Base-by-base conservation (phyloP, 2,329 filamentous ascomycete species). In the Penicillium sp. region DNA sequence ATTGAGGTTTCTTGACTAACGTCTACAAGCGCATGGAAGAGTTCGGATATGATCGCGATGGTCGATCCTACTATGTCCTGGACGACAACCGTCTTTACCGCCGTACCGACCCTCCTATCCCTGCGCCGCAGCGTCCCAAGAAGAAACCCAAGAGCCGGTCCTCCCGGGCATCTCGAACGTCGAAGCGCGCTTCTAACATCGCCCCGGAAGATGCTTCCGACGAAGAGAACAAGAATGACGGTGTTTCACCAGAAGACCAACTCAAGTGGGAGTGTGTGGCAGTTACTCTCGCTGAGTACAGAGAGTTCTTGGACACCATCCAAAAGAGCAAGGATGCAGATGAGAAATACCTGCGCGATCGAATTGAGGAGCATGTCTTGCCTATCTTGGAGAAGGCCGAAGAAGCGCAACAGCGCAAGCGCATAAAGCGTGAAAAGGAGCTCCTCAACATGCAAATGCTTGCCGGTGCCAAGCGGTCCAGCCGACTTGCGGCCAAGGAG, bases 1-100 rank as follows among this genome's bases (percentile, higher is more conserved):
- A 25, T 23, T 32, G 4, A 28, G 7, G 26, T 13, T 16, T 14
- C 20, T 23, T 33, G 39, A 16, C 49, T 56, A 43, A 56, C 39
- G 25, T 9, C 7, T 33, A 33, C 30, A 50, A 75, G 74, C 73
- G 73, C 49, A 56, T 67, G 39, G 62, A 68, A 39, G 65, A 68
- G 45, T 54, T 67, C 47, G 93, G 93, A 7, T 97, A 88, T 81
- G 93, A 98, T 63, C 77, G 81, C 15, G 76, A 95, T 32, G 90
- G 94, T 50, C 83, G 88, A 25, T 83, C 82, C 23, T 94, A 97
- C 61, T 94, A 85, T 58, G 83, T 97, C 3, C 77, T 98, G 3
- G 91, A 97, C 56, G 93, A 98, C 62, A 94, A 96, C 56, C 80
- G 93, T 47, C 74, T 98, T 28, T 98, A 98, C 63, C 86, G 90